Evolutionary conservation across 148 eudicot species (phyloP), one percentile per base, ranked within the genome.

Genomic region (Pouteria glomerata): DNA sequence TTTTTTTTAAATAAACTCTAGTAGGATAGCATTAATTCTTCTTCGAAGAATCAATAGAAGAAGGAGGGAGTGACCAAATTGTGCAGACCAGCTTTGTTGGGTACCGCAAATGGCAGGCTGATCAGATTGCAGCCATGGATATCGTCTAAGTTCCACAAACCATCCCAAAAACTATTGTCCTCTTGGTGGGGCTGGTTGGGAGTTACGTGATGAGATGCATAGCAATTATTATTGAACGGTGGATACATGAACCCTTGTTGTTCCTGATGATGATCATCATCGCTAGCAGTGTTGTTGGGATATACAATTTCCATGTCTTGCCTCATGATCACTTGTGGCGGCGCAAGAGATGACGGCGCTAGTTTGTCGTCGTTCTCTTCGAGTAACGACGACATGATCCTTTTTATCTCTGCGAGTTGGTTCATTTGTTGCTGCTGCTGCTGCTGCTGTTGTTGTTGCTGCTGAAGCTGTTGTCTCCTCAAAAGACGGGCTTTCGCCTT

Each of bases 101-200:
- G n/a, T n/a, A n/a, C 58, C 41, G 78, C 79, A 76, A 70, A 78
- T 19, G 75, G 24, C 30, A 47, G 56, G 65, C 58, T n/a, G n/a
- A n/a, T 66, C 59, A 66, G 67, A 62, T 44, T 57, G 56, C 83
- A 51, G 56, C 83, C 86, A 73, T 86, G 82, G 29, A 74, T 56
- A 72, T 85, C 90, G 39, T 90, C 90, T 47, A 87, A 45, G 74
- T 80, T 87, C 90, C 92, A 86, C 42, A 85, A 62, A 37, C 79
- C 84, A 67, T 89, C 90, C 89, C 90, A 89, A 18, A 75, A 63
- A 60, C 71, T 33, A 30, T 64, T 67, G 15, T 83, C 89, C 24
- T 87, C 86, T 37, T 65, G 4, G 82, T 70, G 27, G 66, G 63
- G 10, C 44, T 39, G 44, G 44, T 39, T n/a, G 44, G 44, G 7